phyloP scores from a whole-genome alignment of 129 eudicot genomes.

The Flaveria linearis region DNA sequence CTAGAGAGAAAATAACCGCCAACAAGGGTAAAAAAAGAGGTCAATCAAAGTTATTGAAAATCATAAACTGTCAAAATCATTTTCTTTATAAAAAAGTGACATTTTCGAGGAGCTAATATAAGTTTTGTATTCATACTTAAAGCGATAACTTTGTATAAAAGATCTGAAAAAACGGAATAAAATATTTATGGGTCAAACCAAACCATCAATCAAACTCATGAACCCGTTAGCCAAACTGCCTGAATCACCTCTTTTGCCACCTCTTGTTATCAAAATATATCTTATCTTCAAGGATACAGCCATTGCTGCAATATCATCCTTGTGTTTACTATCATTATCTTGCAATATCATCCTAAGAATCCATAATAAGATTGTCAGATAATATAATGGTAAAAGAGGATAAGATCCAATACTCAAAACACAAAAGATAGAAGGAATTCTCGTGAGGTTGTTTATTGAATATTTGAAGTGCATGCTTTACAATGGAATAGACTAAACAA shows the following conservation, averaged over 20 bases:
- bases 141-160: background rate
- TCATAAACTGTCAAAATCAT: too few species aligned
- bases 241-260: background rate
- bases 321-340: constrained; percentile 34
- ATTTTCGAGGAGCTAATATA: too few species aligned
- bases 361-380: background rate
- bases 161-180: background rate
- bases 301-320: constrained; percentile 53
- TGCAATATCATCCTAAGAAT: constrained; percentile 62
- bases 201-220: background rate
- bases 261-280: background rate
- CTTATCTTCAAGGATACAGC: constrained; percentile 83
- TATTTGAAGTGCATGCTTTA: too few species aligned
- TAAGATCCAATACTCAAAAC: too few species aligned
- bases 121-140: background rate
- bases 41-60: background rate
- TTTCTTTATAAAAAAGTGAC: too few species aligned
- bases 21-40: background rate
- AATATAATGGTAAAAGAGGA: too few species aligned
- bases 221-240: background rate
- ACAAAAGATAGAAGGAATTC: too few species aligned
- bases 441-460: too few species aligned
- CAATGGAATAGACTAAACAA: too few species aligned
- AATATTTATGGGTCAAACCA: background rate
- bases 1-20: background rate